phyloP scores from a whole-genome alignment of 176 grass and related monocot genomes.

The maize (Zea mays) region DNA sequence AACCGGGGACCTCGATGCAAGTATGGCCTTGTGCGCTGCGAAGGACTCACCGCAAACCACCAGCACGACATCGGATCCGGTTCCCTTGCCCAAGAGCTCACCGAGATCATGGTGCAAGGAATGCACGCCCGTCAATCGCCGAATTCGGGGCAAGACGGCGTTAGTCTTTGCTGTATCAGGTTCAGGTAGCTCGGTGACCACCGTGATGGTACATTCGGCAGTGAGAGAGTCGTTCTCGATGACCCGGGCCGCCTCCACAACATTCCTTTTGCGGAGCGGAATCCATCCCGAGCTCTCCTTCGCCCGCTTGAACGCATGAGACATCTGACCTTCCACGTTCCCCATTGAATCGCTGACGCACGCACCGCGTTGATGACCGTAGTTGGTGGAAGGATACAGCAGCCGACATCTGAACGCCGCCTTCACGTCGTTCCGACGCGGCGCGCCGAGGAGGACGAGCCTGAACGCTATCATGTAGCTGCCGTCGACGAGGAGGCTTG shows the following conservation, averaged over 20 bases:
- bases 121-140: neutral
- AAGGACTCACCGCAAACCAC: constrained; percentile 22
- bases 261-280: neutral
- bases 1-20: constrained; percentile 31
- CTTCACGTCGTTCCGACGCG: constrained; percentile 13
- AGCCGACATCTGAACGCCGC: neutral
- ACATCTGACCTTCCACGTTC: neutral
- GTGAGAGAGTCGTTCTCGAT: constrained; percentile 23
- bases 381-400: neutral
- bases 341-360: neutral
- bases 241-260: neutral
- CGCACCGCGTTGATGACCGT: neutral
- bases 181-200: neutral
- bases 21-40: constrained; percentile 30
- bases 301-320: neutral
- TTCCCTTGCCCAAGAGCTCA: constrained; percentile 8
- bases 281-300: neutral
- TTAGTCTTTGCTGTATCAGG: neutral
- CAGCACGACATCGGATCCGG: constrained; percentile 10
- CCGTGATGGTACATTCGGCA: neutral
- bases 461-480: neutral
- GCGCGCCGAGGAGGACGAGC: constrained; percentile 6
- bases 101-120: constrained; percentile 24
- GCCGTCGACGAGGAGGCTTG: neutral
- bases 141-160: neutral